A percentile compares a stretch with the other conserved stretches of the same genome.
Conservation (phyloP, 2,329 filamentous ascomycete genomes). For the Chaetomiaceae sp. region DNA sequence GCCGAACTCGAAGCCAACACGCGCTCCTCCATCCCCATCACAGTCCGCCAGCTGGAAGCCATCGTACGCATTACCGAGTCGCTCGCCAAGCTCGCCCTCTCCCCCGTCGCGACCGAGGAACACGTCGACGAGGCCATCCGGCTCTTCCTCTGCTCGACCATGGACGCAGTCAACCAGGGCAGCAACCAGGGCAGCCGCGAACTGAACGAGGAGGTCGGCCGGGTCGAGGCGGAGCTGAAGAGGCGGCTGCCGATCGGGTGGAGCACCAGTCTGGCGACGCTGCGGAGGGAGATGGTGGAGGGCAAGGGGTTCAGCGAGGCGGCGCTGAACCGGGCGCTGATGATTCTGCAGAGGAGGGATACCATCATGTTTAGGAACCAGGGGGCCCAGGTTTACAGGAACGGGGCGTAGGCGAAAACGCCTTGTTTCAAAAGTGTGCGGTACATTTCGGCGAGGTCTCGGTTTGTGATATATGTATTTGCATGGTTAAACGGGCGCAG, state of each 20-base stretch:
- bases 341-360: slow-evolving; percentile 81
- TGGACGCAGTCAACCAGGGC: slow-evolving; percentile 94
- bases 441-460: too few relatives aligned
- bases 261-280: slow-evolving; percentile 82
- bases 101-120: slow-evolving; percentile 77
- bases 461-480: not conserved
- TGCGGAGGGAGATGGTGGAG: slow-evolving; percentile 88
- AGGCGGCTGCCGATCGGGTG: slow-evolving; percentile 88
- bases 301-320: slow-evolving; percentile 86
- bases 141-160: slow-evolving; percentile 91
- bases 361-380: slow-evolving; percentile 78
- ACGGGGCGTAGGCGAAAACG: slow-evolving; percentile 50
- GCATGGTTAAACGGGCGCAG: slow-evolving; percentile 14
- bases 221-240: slow-evolving; percentile 84
- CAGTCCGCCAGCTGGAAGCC: slow-evolving; percentile 92
- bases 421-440: too few relatives aligned
- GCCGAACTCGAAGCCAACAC: slow-evolving; percentile 86
- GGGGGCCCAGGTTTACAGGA: slow-evolving; percentile 69
- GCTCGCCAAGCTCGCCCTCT: slow-evolving; percentile 83
- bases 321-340: slow-evolving; percentile 75
- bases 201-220: slow-evolving; percentile 81
- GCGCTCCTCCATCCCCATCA: slow-evolving; percentile 93
- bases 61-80: slow-evolving; percentile 97
- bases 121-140: slow-evolving; percentile 98
- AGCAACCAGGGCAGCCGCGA: slow-evolving; percentile 79